Conservation (phyloP, 2,329 filamentous ascomycete species). For the Ophiostoma australiae region DNA sequence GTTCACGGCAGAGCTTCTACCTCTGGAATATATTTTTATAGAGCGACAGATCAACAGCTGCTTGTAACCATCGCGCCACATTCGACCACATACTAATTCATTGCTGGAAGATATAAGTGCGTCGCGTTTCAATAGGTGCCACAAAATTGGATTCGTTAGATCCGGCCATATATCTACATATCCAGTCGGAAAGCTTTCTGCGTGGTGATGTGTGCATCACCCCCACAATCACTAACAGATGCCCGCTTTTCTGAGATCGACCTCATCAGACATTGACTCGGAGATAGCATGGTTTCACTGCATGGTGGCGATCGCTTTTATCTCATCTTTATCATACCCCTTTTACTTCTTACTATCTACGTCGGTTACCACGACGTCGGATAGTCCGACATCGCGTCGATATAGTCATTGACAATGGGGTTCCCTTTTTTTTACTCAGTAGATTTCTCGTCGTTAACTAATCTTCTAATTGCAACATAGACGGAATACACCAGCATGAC, state of each 20-base stretch:
- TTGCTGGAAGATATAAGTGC: too few relatives aligned
- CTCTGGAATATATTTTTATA: too few relatives aligned
- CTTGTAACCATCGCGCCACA: not conserved
- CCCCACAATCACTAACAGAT: not conserved
- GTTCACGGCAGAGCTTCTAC: too few relatives aligned
- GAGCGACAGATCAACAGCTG: not conserved
- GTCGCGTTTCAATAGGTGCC: too few relatives aligned
- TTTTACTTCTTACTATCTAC: not conserved
- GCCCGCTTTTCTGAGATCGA: not conserved
- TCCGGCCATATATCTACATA: not conserved
- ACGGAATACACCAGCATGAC: not conserved
- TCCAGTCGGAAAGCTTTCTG: not conserved
- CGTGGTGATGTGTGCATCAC: not conserved
- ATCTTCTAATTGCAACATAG: not conserved
- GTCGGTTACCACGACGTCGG: constrained; percentile 1
- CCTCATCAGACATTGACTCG: not conserved
- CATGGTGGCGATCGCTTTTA: not conserved
- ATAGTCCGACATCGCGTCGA: not conserved
- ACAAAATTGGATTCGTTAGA: not conserved
- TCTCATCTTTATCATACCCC: not conserved
- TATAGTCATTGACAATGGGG: not conserved
- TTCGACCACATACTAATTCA: not conserved
- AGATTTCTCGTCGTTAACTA: not conserved
- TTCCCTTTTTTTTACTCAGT: not conserved
- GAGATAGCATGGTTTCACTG: constrained; percentile 6